Evolutionary conservation across 148 eudicot species (phyloP), one percentile per base, ranked within the genome.

Genomic region (Rhododendron henanense): DNA sequence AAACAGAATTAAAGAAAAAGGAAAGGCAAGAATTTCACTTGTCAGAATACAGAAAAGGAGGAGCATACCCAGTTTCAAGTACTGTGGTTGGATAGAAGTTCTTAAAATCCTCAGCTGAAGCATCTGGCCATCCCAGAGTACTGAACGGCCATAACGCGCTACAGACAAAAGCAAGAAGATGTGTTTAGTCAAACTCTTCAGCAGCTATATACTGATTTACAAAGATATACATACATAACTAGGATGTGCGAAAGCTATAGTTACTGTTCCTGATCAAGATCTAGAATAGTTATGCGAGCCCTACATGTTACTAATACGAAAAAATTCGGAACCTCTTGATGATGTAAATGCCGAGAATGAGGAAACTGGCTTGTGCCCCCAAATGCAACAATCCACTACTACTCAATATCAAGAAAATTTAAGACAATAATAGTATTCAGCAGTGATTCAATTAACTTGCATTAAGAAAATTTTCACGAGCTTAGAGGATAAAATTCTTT

Each of bases 91-190:
- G 99, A 87, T 95, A 97, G 84, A 97, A 95, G 71, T 44, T 92
- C 88, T 87, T 92, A 81, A 90, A 94, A 92, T 95, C 99, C 84
- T 97, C 96, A 13, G 95, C 92, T 83, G 93, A 93, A 77, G 83
- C 89, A 87, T 97, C 96, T 81, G 99, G 99, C 99, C 99, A 97
- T 87, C 99, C 99, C 84, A 97, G 91, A 79, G 98, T 95, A 86
- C 98, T 95, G 92, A 97, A 95, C 84, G 99, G 99, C 98, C 98
- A 97, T 84, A 97, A 87, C 33, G 98, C 90, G 84, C 98, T 95
- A 89, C 83, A 85, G 23, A 87, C 35, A 73, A 78, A 79, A 59
- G 39, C 80, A 91, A 83, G 75, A 45, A 71, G 28, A 78, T 14
- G 21, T 55, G 55, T 76, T 76, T 45, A 79, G 51, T 82, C 47